Evolutionary conservation across 2,329 filamentous ascomycete species (phyloP).

Genomic region (Diplodia mutila): DNA sequence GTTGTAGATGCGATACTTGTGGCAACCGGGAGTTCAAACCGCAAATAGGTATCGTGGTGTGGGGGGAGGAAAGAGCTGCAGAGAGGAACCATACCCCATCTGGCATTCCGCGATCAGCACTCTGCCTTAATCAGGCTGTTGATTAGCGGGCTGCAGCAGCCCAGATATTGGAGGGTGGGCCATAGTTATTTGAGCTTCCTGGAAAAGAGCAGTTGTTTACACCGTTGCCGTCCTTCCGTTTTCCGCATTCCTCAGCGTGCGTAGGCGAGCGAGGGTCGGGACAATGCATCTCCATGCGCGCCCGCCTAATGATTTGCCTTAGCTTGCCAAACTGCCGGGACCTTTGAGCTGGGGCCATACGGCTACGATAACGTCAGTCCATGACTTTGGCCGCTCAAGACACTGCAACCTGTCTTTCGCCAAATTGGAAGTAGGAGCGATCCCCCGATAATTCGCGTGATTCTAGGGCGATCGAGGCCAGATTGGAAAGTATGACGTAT

Average conservation of each 20-base stretch:
- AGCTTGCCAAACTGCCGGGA: not conserved
- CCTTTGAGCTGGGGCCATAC: not conserved
- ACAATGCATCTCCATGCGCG: not conserved
- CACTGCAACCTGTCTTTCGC: not conserved
- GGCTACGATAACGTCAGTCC: not conserved
- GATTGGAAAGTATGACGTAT: not conserved
- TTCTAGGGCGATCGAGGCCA: not conserved
- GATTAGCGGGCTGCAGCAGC: not conserved
- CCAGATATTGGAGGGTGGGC: not conserved
- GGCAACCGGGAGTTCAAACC: not conserved
- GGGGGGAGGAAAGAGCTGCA: not conserved
- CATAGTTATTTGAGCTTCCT: not conserved
- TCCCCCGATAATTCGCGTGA: not conserved
- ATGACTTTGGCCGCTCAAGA: not conserved
- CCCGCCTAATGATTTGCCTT: not conserved
- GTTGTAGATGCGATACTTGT: not conserved
- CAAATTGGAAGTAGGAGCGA: not conserved
- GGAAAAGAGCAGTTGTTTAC: not conserved
- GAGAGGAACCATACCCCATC: not conserved
- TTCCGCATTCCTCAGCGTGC: conserved; percentile 1
- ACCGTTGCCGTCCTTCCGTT: conserved; percentile 5
- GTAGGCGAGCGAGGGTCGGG: not conserved
- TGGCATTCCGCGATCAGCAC: not conserved
- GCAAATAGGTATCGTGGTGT: not conserved
- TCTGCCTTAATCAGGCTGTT: not conserved